Base-by-base conservation (phyloP, 495 filamentous ascomycete genomes). In the Talaromyces wortmannii region DNA sequence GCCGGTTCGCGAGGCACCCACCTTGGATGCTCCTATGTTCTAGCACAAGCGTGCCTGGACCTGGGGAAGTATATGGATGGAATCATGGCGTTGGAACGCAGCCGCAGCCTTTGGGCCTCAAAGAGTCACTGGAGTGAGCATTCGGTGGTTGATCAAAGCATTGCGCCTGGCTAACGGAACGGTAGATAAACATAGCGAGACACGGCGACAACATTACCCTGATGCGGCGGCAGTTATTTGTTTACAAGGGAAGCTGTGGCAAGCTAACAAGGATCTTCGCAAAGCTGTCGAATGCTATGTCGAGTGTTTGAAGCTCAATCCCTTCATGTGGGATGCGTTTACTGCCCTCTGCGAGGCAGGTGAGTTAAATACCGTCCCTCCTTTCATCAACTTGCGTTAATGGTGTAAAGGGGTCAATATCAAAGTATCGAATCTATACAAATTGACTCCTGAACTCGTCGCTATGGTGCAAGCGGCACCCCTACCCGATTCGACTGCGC, bases 281-380 rank as follows among this genome's bases (percentile, higher is more conserved):
- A 91, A 88, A 62, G 90, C 95, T 31, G 80, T 91, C 10, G 79
- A 88, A 48, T 88, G 82, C 63, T 97, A 91, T 66, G 89, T 92
- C 54, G 89, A 91, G 55, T 85, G 94, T 7, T 73, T 97, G 50
- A 95, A 91, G 67, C 65, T 85, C 40, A 97, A 97, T 63, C 92
- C 94, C 0, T 95, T 97, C 70, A 92, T 95, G 83, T 97, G 95
- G 94, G 94, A 98, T 75, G 95, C 95, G 0, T 97, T 96, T 67
- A 77, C 85, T 16, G 85, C 79, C n/a, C 73, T 98, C 4, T 88
- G 86, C 55, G 81, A 87, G 57, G 78, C 81, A 31, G 86, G 86
- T 86, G 65, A 59, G 77, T 63, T 33, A 48, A 23, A 59, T 15
- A 55, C 57, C 18, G 31, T 50, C 16, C 48, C 58, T 53, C 3